A percentile compares a stretch with the other conserved stretches of the same genome.
These are phyloP conservation scores for Fraxinus sp. DNA, from an alignment of 305 asterid species.

Conservation along the genomic window DNA sequence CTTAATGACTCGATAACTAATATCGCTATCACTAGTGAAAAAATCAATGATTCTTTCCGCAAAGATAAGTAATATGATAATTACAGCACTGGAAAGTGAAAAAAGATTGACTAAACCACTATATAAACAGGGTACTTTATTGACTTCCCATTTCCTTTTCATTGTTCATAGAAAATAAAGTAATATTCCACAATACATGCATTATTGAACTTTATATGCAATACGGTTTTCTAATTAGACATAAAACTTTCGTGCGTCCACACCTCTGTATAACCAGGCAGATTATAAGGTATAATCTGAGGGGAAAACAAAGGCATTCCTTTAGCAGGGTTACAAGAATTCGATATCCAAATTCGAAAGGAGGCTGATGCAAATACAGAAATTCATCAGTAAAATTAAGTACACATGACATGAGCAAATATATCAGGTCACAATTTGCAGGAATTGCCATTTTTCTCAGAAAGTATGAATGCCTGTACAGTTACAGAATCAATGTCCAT, in stretches of 20 bases:
- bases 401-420: not conserved
- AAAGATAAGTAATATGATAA: constrained; percentile 1
- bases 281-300: not conserved
- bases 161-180: not conserved
- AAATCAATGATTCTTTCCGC: not conserved
- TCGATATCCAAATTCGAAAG: not conserved
- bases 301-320: not conserved
- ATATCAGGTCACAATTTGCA: not conserved
- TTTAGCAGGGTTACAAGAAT: not conserved
- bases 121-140: not conserved
- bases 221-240: not conserved
- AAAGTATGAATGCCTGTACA: not conserved
- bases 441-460: not conserved
- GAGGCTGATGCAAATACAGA: not conserved
- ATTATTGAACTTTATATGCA: not conserved
- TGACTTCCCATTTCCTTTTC: constrained; percentile 1
- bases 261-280: not conserved
- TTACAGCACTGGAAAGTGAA: constrained; percentile 11
- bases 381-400: not conserved
- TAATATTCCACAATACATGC: not conserved
- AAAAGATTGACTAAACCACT: not conserved
- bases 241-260: not conserved
- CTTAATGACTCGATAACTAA: constrained; percentile 13
- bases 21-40: constrained; percentile 8
- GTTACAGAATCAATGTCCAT: not conserved